Conservation (phyloP, 164 flowering plant species). For the Pachysandra terminalis region DNA sequence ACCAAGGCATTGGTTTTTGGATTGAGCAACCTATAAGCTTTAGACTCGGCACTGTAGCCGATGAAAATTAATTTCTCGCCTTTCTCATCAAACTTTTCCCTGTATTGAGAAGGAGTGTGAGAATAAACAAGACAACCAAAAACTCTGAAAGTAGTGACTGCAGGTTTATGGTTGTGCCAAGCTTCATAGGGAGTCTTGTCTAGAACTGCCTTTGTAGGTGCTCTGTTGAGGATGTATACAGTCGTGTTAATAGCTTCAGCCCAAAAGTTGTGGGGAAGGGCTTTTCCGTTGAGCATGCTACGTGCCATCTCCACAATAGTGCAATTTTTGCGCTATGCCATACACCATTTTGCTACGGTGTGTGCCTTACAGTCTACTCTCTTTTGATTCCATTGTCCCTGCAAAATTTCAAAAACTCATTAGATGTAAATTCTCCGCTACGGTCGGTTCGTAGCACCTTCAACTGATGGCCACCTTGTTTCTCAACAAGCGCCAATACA, state of each 20-base stretch:
- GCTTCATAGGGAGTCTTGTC: slow-evolving; percentile 5
- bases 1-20: slow-evolving; percentile 3
- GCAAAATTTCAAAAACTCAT: slow-evolving; percentile 9
- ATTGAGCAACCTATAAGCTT: background rate
- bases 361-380: background rate
- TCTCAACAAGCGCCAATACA: slow-evolving; percentile 16
- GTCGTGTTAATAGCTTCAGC: slow-evolving; percentile 1
- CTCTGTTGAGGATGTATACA: background rate
- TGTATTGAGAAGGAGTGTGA: background rate
- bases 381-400: slow-evolving; percentile 8
- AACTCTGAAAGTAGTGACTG: background rate
- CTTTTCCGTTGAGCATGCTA: slow-evolving; percentile 5
- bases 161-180: slow-evolving; percentile 2
- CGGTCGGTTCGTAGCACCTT: slow-evolving; percentile 3
- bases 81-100: slow-evolving; percentile 10
- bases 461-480: slow-evolving; percentile 9
- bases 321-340: background rate
- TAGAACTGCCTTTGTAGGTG: background rate
- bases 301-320: background rate
- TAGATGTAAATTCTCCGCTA: slow-evolving; percentile 12
- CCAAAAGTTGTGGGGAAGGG: slow-evolving; percentile 5
- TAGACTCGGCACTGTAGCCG: slow-evolving; percentile 7
- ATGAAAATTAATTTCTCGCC: slow-evolving; percentile 6
- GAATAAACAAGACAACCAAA: slow-evolving; percentile 13
- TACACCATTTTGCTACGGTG: slow-evolving; percentile 8